Evolutionary conservation across 257 asterid species (phyloP).

Genomic region (Petrea volubilis): DNA sequence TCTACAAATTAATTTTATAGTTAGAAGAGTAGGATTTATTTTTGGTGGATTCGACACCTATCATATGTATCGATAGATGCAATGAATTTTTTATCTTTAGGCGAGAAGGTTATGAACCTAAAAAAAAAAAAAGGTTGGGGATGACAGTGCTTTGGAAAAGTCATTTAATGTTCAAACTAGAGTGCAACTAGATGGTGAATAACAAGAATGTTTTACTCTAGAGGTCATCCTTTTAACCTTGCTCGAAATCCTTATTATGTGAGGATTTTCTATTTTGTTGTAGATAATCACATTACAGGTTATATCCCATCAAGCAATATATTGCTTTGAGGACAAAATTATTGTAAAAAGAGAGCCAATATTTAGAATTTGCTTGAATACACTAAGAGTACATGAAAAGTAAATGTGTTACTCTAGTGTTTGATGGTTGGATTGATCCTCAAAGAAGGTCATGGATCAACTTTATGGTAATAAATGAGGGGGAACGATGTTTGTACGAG

Average conservation of each 20-base stretch:
- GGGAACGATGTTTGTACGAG: too few relatives aligned
- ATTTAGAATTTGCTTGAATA: neutral
- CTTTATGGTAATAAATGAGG: conserved; percentile 3
- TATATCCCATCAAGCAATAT: conserved; percentile 12
- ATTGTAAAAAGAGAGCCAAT: neutral
- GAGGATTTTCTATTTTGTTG: neutral
- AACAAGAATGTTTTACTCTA: conserved; percentile 12
- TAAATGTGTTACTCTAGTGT: neutral
- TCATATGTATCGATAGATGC: neutral
- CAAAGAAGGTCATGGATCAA: conserved; percentile 16
- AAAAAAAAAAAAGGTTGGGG: neutral
- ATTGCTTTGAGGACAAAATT: conserved; percentile 7
- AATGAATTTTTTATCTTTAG: neutral
- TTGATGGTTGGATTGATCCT: conserved; percentile 23
- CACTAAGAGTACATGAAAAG: too few relatives aligned
- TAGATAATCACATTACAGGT: neutral
- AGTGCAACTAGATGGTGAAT: neutral
- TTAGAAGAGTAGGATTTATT: too few relatives aligned
- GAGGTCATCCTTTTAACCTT: conserved; percentile 5
- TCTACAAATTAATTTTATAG: too few relatives aligned
- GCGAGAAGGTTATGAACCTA: neutral
- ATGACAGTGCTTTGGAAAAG: neutral
- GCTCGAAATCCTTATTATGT: conserved; percentile 11
- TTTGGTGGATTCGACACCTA: too few relatives aligned
- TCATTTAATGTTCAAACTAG: neutral